Evolutionary conservation across 1,284 basidiomycete species (phyloP).

Genomic region (Leucoagaricus sp.): DNA sequence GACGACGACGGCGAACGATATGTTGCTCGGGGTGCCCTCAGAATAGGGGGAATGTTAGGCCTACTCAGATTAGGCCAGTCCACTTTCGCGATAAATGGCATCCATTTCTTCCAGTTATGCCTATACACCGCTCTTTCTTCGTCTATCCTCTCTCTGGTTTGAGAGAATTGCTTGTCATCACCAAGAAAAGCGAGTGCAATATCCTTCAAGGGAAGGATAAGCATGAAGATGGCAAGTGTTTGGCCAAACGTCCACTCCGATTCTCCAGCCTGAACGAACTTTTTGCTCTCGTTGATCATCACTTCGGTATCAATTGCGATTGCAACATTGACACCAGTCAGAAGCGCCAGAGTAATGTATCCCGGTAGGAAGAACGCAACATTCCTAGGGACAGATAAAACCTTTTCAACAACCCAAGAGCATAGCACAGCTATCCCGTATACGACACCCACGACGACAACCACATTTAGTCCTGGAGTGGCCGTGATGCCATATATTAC

Average conservation of each 20-base stretch:
- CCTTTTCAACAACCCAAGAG: background rate
- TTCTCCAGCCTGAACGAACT: conserved; percentile 2
- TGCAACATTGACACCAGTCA: background rate
- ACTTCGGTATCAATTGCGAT: conserved; percentile 5
- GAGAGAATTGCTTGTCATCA: background rate
- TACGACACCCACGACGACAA: background rate
- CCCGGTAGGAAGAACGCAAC: background rate
- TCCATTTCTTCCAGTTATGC: background rate
- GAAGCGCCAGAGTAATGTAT: background rate
- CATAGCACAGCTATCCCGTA: background rate
- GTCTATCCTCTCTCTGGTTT: background rate
- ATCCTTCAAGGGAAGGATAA: background rate
- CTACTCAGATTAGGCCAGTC: too few relatives aligned
- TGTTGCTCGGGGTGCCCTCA: too few relatives aligned
- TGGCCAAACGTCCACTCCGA: conserved; percentile 12
- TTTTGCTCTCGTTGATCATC: background rate
- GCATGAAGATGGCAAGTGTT: conserved; percentile 4
- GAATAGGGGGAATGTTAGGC: too few relatives aligned
- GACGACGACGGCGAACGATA: too few relatives aligned
- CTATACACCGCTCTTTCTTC: background rate
- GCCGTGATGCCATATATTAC: conserved; percentile 1
- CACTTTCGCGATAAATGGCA: too few relatives aligned
- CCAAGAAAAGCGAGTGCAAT: background rate
- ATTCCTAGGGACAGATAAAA: background rate
- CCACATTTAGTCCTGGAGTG: background rate